Conservation (phyloP, 208 protist genomes). For the Strigomonas galati region DNA sequence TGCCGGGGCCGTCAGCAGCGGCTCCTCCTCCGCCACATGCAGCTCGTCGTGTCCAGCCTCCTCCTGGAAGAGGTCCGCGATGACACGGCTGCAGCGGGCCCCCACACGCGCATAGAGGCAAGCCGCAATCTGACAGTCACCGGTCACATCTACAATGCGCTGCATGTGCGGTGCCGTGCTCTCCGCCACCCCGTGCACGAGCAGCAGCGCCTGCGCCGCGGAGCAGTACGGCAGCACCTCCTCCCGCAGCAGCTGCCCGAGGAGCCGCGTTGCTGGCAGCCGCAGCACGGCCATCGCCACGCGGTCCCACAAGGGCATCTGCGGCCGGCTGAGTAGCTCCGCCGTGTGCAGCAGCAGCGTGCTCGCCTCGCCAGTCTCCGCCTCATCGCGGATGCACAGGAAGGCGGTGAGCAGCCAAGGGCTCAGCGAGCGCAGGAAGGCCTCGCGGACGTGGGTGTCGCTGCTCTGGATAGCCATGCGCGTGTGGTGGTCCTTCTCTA, state of each 20-base stretch:
- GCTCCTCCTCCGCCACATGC: not conserved
- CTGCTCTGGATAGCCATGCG: slow-evolving; percentile 27
- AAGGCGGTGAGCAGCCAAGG: slow-evolving; percentile 74
- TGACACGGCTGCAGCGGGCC: slow-evolving; percentile 8
- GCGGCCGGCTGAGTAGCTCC: not conserved
- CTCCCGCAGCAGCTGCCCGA: slow-evolving; percentile 32
- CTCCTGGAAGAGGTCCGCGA: too few relatives aligned
- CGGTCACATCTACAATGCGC: slow-evolving; percentile 73
- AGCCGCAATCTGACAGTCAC: slow-evolving; percentile 79
- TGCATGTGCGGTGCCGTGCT: slow-evolving; percentile 62
- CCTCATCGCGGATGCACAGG: slow-evolving; percentile 20
- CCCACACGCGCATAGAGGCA: slow-evolving; percentile 81
- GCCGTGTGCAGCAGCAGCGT: slow-evolving; percentile 1
- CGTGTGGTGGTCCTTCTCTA: slow-evolving; percentile 30
- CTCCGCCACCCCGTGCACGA: slow-evolving; percentile 55
- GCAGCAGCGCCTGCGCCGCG: slow-evolving; percentile 40
- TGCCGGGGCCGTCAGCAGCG: not conserved
- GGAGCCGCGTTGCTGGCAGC: slow-evolving; percentile 30
- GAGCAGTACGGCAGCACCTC: slow-evolving; percentile 42
- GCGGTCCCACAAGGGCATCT: slow-evolving; percentile 70
- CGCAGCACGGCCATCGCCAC: slow-evolving; percentile 64
- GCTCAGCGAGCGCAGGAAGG: slow-evolving; percentile 54
- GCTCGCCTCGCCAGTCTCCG: too few relatives aligned
- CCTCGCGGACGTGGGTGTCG: slow-evolving; percentile 35
- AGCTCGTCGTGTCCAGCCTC: not conserved